Conservation (phyloP, 164 flowering plant genomes). For the Akebia trifoliata region DNA sequence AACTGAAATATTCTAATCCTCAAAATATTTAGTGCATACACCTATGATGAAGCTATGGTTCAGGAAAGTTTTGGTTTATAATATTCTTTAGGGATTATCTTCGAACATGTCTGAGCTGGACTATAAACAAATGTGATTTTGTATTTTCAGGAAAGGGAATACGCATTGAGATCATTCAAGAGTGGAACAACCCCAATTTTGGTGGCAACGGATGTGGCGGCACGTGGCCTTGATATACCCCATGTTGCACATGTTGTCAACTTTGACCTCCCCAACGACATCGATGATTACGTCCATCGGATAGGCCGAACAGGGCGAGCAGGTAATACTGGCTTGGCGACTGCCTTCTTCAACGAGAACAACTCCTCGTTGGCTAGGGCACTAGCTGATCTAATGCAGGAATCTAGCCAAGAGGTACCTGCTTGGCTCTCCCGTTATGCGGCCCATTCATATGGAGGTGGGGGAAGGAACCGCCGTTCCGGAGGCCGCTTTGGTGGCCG, state of each 20-base stretch:
- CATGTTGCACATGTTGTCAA: slow-evolving; percentile 62
- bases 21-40: no score
- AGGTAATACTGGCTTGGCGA: slow-evolving; percentile 55
- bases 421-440: slow-evolving; percentile 53
- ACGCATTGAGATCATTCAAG: slow-evolving; percentile 15
- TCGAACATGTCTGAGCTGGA: no score
- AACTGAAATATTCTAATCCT: no score
- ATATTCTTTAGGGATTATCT: no score
- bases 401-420: slow-evolving; percentile 61
- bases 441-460: slow-evolving; percentile 31
- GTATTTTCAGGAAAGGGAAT: slow-evolving; percentile 39
- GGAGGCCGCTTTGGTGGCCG: slow-evolving; percentile 62
- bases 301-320: slow-evolving; percentile 71
- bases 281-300: slow-evolving; percentile 62
- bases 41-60: no score
- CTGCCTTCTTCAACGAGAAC: slow-evolving; percentile 57
- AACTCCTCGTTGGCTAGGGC: slow-evolving; percentile 47
- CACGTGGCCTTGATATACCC: slow-evolving; percentile 64
- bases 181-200: slow-evolving; percentile 14
- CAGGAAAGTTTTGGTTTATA: not conserved
- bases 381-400: slow-evolving; percentile 55
- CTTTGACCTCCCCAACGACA: slow-evolving; percentile 62
- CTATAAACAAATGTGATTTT: no score
- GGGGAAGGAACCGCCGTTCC: slow-evolving; percentile 33
- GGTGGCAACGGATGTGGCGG: slow-evolving; percentile 52